Conservation (phyloP, 2,329 filamentous ascomycete genomes). For the Sporothrix euskadiensis region DNA sequence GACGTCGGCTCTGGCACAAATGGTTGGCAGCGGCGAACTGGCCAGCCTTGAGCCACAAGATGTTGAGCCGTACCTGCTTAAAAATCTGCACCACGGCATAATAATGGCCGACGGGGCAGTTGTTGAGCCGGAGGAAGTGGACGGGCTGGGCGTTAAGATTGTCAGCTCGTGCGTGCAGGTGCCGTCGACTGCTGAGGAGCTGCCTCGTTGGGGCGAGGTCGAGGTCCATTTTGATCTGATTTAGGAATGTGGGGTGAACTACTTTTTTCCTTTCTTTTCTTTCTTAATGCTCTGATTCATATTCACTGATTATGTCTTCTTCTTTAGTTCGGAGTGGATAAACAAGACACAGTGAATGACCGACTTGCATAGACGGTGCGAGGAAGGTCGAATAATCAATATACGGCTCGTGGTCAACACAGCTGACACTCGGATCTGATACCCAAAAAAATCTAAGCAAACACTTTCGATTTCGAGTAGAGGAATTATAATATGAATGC, state of each 20-base stretch:
- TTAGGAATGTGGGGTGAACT: neutral
- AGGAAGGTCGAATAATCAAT: neutral
- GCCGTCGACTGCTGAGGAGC: conserved; percentile 39
- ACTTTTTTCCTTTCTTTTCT: neutral
- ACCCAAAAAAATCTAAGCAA: neutral
- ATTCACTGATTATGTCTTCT: neutral
- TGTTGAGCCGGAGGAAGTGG: conserved; percentile 37
- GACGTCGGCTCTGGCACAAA: conserved; percentile 50
- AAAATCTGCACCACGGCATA: conserved; percentile 42
- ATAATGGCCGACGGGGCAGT: conserved; percentile 37
- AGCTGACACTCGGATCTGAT: neutral
- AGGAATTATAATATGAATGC: neutral
- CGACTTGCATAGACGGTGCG: neutral
- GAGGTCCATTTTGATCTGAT: conserved; percentile 34
- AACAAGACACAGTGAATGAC: neutral
- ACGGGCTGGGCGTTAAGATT: conserved; percentile 42
- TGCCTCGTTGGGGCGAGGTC: conserved; percentile 43
- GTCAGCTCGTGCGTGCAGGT: conserved; percentile 44
- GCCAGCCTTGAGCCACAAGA: conserved; percentile 41
- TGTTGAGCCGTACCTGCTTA: conserved; percentile 47
- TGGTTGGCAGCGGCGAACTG: conserved; percentile 44
- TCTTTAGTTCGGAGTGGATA: neutral
- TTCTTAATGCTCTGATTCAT: neutral
- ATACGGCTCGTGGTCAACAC: neutral
- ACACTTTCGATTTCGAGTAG: neutral